Percentiles rank a stretch among this genome's conserved stretches.
These are phyloP conservation scores for Craspedostauros australis DNA, from an alignment of 108 stramenopile genomes.

Conservation along the genomic window DNA sequence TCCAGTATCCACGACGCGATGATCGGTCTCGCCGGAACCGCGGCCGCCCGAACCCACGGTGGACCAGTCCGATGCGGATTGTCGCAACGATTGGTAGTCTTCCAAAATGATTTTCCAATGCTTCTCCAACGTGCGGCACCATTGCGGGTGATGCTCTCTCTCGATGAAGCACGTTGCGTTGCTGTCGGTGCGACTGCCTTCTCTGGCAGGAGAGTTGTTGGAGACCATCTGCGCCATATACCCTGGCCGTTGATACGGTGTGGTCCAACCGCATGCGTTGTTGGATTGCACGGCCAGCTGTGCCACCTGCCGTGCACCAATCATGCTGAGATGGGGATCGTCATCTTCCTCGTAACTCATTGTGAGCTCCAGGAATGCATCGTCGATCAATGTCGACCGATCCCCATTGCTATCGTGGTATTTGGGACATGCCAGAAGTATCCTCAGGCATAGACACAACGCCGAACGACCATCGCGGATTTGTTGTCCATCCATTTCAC, in stretches of 20 bases:
- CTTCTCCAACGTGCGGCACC: conserved; percentile 47
- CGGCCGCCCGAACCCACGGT: conserved; percentile 53
- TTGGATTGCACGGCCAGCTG: conserved; percentile 33
- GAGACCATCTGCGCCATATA: conserved; percentile 27
- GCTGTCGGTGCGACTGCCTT: neutral
- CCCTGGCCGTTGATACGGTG: conserved; percentile 59
- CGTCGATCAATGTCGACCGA: conserved; percentile 18
- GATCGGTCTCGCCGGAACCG: conserved; percentile 62
- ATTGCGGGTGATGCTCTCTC: conserved; percentile 35
- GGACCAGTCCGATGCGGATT: conserved; percentile 20
- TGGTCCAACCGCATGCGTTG: conserved; percentile 35
- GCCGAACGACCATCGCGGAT: conserved; percentile 21
- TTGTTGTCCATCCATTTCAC: conserved; percentile 46
- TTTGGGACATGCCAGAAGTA: too few relatives aligned
- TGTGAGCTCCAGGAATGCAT: conserved; percentile 61
- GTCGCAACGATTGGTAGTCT: conserved; percentile 14
- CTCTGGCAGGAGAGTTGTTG: neutral
- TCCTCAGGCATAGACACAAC: conserved; percentile 37
- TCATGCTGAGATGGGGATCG: conserved; percentile 13
- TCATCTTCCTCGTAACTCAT: conserved; percentile 42
- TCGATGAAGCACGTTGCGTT: conserved; percentile 14
- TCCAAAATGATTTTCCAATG: conserved; percentile 35
- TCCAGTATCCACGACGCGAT: conserved; percentile 45
- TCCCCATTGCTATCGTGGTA: conserved; percentile 1
- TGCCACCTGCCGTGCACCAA: conserved; percentile 38